phyloP scores from a whole-genome alignment of 2,329 filamentous ascomycete species.

The Aspergillus transmontanensis region DNA sequence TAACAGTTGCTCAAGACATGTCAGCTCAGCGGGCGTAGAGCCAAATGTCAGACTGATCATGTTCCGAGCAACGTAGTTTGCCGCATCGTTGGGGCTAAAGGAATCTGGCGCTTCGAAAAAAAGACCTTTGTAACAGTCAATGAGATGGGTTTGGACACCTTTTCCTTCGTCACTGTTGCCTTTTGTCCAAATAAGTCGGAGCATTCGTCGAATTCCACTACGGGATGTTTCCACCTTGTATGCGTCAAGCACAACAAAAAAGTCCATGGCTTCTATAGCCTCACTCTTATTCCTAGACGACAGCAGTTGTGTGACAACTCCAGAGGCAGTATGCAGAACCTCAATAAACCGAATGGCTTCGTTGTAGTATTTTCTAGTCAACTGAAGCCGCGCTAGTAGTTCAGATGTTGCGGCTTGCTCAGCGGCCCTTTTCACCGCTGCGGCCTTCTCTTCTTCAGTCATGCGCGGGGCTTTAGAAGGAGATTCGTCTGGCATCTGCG shows the following conservation, averaged over 20 bases:
- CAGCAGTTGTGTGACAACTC: conserved; percentile 80
- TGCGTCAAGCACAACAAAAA: conserved; percentile 91
- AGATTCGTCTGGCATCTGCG: conserved; percentile 69
- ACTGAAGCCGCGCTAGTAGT: conserved; percentile 80
- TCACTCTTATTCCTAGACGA: conserved; percentile 97
- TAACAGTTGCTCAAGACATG: conserved; percentile 89
- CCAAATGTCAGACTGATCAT: conserved; percentile 99
- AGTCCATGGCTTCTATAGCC: conserved; percentile 98
- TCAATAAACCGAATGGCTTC: conserved; percentile 94
- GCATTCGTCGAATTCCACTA: conserved; percentile 89
- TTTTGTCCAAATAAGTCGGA: conserved; percentile 98
- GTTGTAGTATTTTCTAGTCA: conserved; percentile 88
- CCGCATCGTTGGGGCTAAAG: conserved; percentile 84
- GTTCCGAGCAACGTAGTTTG: conserved; percentile 93
- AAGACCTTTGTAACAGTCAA: conserved; percentile 92
- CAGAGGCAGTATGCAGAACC: conserved; percentile 80
- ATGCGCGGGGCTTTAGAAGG: conserved; percentile 68
- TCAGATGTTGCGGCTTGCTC: conserved; percentile 89
- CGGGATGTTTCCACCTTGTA: conserved; percentile 96
- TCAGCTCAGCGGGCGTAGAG: conserved; percentile 90
- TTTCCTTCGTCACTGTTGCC: conserved; percentile 99
- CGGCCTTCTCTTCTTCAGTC: conserved; percentile 77
- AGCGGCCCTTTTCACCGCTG: conserved; percentile 74
- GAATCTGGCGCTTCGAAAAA: conserved; percentile 94
- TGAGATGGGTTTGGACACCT: conserved; percentile 92